Percentiles rank a stretch among this genome's conserved stretches.
These are phyloP conservation scores for Russula sp. DNA, from an alignment of 768 basidiomycete genomes.

Conservation along the genomic window DNA sequence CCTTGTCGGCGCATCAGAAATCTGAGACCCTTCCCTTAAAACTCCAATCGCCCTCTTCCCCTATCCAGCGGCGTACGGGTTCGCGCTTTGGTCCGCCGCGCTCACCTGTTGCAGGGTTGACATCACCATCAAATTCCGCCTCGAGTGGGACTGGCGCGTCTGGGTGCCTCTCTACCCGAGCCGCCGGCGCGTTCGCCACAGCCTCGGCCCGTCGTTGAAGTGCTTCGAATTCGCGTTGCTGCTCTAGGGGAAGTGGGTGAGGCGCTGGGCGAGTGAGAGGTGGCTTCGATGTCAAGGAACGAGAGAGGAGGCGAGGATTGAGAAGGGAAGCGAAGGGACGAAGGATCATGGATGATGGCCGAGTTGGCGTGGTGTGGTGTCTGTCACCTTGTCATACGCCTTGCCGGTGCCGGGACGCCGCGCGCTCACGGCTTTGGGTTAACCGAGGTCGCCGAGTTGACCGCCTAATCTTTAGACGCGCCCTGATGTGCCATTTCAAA, in stretches of 20 bases:
- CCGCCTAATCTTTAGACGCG: not conserved
- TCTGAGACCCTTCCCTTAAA: slow-evolving; percentile 85
- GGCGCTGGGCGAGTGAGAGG: slow-evolving; percentile 56
- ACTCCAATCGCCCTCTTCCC: slow-evolving; percentile 74
- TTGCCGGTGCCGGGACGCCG: not conserved
- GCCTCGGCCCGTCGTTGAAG: slow-evolving; percentile 57
- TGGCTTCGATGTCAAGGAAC: slow-evolving; percentile 26
- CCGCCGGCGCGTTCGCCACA: slow-evolving; percentile 22
- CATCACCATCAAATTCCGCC: slow-evolving; percentile 72
- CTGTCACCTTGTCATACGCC: not conserved
- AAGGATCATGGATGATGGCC: not conserved
- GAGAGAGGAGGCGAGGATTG: not conserved
- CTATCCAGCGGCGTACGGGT: slow-evolving; percentile 56
- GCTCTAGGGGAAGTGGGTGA: slow-evolving; percentile 61
- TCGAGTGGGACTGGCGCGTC: slow-evolving; percentile 53
- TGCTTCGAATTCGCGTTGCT: slow-evolving; percentile 85
- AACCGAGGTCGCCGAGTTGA: not conserved
- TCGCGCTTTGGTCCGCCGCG: slow-evolving; percentile 82
- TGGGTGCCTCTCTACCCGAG: slow-evolving; percentile 50
- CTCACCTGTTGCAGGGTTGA: slow-evolving; percentile 80
- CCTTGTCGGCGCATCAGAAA: slow-evolving; percentile 41
- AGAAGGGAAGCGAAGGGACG: not conserved
- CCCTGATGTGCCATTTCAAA: not conserved
- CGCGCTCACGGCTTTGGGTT: not conserved
- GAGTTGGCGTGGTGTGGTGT: not conserved